Evolutionary conservation across 2,329 filamentous ascomycete genomes (phyloP), one percentile per base, ranked within the genome.

Genomic region (Colletotrichum tabaci): DNA sequence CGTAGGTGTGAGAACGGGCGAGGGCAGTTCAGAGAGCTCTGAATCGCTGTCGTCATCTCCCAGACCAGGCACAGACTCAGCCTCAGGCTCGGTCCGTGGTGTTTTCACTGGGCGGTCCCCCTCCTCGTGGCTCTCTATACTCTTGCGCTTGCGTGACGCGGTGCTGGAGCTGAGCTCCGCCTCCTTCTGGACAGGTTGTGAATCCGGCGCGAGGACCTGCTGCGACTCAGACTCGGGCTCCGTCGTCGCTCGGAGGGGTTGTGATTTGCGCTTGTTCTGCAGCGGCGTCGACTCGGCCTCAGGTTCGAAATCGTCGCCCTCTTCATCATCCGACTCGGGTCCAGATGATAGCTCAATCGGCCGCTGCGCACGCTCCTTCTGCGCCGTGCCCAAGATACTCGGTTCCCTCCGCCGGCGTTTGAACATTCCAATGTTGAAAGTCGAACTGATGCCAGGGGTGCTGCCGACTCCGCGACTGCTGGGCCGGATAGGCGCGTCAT

Each of bases 201-300:
- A 66, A 40, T 77, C 74, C 73, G 44, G 74, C 57, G 50, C 77
- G 74, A 35, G 71, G 63, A 57, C 75, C 74, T 18, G 80, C 79
- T 58, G 74, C 72, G 55, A 73, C 66, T 66, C 69, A 66, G 50
- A 16, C 53, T 66, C 62, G 49, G 56, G 55, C 38, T 71, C 70
- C 8, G 47, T 26, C 8, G 47, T 26, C 38, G 64, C 62, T 71
- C 40, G 79, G 76, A 47, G n/a, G 16, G 68, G 71, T n/a, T 79
- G 79, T 50, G 81, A 82, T 72, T 83, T 87, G 46, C 83, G 82
- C 23, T 86, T 80, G 69, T 89, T 87, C 35, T 62, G 61, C 35
- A 92, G 77, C 4, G 92, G 91, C 8, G 92, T 94, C 18, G 91
- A 92, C 81, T 93, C 91, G 38, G 90, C 90, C 67, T 93, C 90